These are phyloP conservation scores for Ensete glaucum DNA, from an alignment of 176 grass and related monocot genomes.

Conservation along the genomic window DNA sequence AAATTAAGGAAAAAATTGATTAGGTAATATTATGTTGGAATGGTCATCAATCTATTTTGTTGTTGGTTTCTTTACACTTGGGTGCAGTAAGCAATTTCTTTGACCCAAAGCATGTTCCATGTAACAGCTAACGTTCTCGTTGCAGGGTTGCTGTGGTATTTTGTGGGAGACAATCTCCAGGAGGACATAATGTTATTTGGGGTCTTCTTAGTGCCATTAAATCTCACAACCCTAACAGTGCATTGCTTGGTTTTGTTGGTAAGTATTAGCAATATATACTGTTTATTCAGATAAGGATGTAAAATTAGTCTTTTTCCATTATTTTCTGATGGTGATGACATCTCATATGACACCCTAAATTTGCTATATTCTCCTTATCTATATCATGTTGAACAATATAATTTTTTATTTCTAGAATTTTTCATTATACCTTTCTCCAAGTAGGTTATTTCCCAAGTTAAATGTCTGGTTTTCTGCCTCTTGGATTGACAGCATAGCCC, in stretches of 20 bases:
- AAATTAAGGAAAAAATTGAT: too few species aligned
- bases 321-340: too few species aligned
- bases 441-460: too few species aligned
- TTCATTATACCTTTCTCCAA: too few species aligned
- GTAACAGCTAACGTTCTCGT: background rate
- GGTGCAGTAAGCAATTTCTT: background rate
- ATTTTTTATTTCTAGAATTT: too few species aligned
- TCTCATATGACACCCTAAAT: too few species aligned
- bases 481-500: too few species aligned
- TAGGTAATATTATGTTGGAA: too few species aligned
- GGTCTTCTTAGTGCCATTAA: constrained; percentile 84
- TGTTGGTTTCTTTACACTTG: background rate
- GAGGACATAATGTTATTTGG: constrained; percentile 97
- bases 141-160: constrained; percentile 90
- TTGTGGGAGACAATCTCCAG: constrained; percentile 93
- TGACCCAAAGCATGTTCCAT: background rate
- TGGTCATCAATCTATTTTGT: background rate
- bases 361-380: too few species aligned
- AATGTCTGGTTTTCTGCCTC: too few species aligned
- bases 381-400: too few species aligned
- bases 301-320: background rate
- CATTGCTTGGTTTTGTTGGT: constrained; percentile 92
- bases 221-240: constrained; percentile 74
- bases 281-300: background rate
- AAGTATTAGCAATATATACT: constrained; percentile 6